Percentiles rank a stretch among this genome's conserved stretches.
These are phyloP conservation scores for Schoenoplectus tabernaemontani DNA, from an alignment of 202 grass and related monocot species.

Conservation along the genomic window DNA sequence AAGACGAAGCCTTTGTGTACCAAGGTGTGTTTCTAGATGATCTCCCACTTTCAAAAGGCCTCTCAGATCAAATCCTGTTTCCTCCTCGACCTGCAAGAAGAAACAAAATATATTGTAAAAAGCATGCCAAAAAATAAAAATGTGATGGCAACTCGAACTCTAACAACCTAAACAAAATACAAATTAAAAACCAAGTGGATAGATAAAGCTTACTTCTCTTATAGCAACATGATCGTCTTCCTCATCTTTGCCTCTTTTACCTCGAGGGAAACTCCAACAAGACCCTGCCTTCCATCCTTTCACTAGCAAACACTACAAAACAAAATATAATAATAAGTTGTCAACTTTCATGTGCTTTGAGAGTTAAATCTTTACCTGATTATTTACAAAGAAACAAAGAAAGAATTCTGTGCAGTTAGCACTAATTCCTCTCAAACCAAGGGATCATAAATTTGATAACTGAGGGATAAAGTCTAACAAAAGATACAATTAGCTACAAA, in stretches of 20 bases:
- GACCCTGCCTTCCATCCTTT: conserved; percentile 95
- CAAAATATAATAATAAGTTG: not conserved
- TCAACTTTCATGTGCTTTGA: not conserved
- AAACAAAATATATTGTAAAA: not conserved
- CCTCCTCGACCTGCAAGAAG: conserved; percentile 69
- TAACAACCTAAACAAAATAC: not conserved
- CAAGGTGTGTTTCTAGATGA: conserved; percentile 77
- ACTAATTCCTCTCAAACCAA: not conserved
- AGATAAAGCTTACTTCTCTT: conserved; percentile 58
- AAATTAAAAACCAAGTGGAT: not conserved
- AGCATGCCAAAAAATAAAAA: not conserved
- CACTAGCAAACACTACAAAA: conserved; percentile 87
- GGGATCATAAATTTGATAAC: not conserved
- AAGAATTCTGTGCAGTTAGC: not conserved
- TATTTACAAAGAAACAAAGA: not conserved
- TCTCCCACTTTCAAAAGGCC: conserved; percentile 64
- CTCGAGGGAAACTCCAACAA: conserved; percentile 97
- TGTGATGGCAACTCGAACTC: not conserved
- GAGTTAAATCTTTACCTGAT: not conserved
- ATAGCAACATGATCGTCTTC: conserved; percentile 88
- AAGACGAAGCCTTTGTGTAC: conserved; percentile 83
- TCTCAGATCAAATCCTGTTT: conserved; percentile 94
- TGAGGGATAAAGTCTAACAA: not conserved
- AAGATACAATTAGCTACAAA: not conserved
- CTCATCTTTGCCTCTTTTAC: conserved; percentile 97